Conservation (phyloP, 23 red algal genomes). For the Chondrus crispus region DNA sequence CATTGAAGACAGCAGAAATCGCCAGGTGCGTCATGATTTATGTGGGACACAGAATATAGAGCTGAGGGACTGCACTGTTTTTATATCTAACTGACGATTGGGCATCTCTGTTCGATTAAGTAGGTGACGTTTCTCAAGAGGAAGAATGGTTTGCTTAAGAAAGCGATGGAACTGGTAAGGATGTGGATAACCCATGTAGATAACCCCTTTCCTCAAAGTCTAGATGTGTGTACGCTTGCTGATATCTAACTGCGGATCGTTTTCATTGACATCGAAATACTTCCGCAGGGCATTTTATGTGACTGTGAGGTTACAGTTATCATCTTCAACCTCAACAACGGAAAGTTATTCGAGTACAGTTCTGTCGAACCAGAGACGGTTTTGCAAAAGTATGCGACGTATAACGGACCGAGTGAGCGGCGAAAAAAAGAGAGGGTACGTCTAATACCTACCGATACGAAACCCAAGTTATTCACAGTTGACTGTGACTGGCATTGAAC, state of each 20-base stretch:
- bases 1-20: neutral
- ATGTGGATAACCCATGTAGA: too few species aligned
- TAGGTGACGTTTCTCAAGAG: constrained; percentile 87
- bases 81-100: neutral
- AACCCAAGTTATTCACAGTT: neutral
- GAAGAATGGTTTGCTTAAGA: constrained; percentile 89
- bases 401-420: constrained; percentile 47
- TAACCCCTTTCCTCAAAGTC: too few species aligned
- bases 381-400: constrained; percentile 53
- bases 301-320: constrained; percentile 88
- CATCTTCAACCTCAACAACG: constrained; percentile 85
- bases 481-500: too few species aligned
- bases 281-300: constrained; percentile 68
- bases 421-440: constrained; percentile 53
- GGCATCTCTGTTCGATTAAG: neutral
- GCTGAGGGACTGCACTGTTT: neutral
- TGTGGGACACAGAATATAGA: neutral
- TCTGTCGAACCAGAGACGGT: constrained; percentile 41
- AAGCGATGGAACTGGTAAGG: constrained; percentile 79
- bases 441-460: neutral
- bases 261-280: neutral
- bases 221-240: too few species aligned
- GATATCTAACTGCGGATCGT: neutral
- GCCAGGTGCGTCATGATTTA: neutral
- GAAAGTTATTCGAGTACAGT: constrained; percentile 90